Base-by-base conservation (phyloP, 2,329 filamentous ascomycete species). In the Dryadomyces quercivorus region DNA sequence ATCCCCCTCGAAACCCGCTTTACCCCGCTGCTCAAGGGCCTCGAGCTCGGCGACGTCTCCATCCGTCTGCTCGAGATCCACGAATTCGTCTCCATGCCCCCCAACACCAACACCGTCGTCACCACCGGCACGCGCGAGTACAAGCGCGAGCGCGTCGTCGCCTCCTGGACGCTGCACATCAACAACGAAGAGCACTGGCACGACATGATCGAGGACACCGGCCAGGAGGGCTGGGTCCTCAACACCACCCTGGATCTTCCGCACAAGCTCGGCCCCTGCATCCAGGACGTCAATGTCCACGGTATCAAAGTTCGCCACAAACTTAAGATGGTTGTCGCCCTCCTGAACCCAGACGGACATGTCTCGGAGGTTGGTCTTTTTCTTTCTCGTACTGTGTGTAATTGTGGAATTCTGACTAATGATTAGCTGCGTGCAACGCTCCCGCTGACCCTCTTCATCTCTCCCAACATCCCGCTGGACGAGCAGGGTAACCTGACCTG, bases 301-400 rank as follows among this genome's bases (percentile, higher is more conserved):
- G 88, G 88, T 51, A 94, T 98, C 71, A 95, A 93, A 68, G 80
- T 97, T 52, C 80, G 88, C 55, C 93, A 98, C 69, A 95, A 95
- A 71, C 78, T 97, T 61, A 92, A 92, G 72, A 78, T 97, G 64
- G 89, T 88, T 51, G 85, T 97, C 57, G 88, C 92, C 49, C 78
- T 98, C 43, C 86, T 90, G 68, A 97, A 98, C 63, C 92, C 93
- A 0, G 93, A 98, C 66, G 92, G 91, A 0, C 93, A 97, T 65
- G 78, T 91, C 54, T 96, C 91, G 55, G 92, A 97, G 51, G 54
- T 56, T 45, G 42, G 46, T 51, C 13, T 16, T 3, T 50, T 26
- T 6, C 22, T n/a, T n/a, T n/a, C n/a, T n/a, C n/a, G n/a, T n/a
- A n/a, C n/a, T n/a, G n/a, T n/a, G n/a, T n/a, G n/a, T n/a, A n/a